A percentile compares a stretch with the other conserved stretches of the same genome.
Evolutionary conservation across 345 rosid species (phyloP).

Genomic region (Excoecaria agallocha): DNA sequence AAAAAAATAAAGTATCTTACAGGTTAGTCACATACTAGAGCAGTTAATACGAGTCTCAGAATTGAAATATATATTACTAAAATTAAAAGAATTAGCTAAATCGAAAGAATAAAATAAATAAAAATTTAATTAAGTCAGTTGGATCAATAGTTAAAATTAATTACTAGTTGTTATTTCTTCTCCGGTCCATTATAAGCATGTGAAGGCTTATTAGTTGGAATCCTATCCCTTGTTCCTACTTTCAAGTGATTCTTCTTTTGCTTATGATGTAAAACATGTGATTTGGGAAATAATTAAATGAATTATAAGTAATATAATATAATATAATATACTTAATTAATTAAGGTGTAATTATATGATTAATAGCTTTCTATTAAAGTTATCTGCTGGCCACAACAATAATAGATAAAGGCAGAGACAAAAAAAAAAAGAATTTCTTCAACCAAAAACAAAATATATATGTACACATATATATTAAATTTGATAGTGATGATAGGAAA

Average conservation of each 20-base stretch:
- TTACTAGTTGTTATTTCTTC: neutral
- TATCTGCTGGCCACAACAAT: conserved; percentile 1
- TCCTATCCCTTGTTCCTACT: neutral
- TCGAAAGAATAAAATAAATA: too few species aligned
- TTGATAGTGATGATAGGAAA: too few species aligned
- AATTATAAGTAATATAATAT: too few species aligned
- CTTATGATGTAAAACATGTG: neutral
- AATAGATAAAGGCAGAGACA: neutral
- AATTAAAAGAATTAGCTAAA: too few species aligned
- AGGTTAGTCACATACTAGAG: too few species aligned
- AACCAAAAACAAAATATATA: neutral
- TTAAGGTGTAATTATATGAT: neutral
- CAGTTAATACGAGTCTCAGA: too few species aligned
- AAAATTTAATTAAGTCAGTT: too few species aligned
- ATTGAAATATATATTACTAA: too few species aligned
- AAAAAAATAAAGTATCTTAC: too few species aligned
- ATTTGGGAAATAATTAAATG: neutral
- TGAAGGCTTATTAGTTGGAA: neutral
- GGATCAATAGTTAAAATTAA: too few species aligned
- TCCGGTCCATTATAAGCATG: neutral
- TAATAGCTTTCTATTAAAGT: neutral
- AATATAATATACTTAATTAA: neutral
- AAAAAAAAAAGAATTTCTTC: neutral
- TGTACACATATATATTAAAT: too few species aligned
- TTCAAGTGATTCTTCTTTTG: neutral